A percentile compares a stretch with the other conserved stretches of the same genome.
Evolutionary conservation across 139 green algal genomes (phyloP).

Genomic region (Nannochloris sp.): DNA sequence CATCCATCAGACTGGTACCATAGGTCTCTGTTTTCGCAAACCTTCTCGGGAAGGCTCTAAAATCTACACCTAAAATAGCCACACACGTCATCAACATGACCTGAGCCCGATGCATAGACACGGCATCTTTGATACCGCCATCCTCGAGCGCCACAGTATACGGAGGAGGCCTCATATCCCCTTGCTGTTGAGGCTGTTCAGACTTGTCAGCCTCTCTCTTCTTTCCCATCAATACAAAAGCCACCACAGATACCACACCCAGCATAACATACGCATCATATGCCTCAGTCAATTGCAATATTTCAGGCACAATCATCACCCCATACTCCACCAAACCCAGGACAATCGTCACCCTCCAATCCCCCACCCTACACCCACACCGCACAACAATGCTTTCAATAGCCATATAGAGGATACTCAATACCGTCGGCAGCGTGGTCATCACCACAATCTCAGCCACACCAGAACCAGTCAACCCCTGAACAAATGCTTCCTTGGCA

Average conservation of each 20-base stretch:
- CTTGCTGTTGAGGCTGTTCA: too few relatives aligned
- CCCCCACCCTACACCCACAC: neutral
- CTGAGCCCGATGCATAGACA: constrained; percentile 36
- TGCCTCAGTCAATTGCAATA: neutral
- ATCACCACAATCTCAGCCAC: neutral
- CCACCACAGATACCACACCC: neutral
- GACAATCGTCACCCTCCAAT: neutral
- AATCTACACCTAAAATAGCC: constrained; percentile 87
- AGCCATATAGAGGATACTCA: neutral
- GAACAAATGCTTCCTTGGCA: neutral
- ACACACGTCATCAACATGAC: constrained; percentile 70
- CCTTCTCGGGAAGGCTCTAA: constrained; percentile 63
- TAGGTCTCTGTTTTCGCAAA: constrained; percentile 70
- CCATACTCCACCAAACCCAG: neutral
- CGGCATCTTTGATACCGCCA: neutral
- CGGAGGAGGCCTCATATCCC: too few relatives aligned
- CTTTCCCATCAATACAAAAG: neutral
- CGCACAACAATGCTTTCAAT: neutral
- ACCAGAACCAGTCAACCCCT: neutral
- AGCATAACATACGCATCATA: neutral
- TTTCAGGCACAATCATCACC: neutral
- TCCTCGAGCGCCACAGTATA: too few relatives aligned
- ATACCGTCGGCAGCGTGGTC: neutral
- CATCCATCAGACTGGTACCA: constrained; percentile 81
- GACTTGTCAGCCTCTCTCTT: too few relatives aligned